Conservation (phyloP, 352 stramenopile genomes). For the Phytopythium cucurbitacearum region DNA sequence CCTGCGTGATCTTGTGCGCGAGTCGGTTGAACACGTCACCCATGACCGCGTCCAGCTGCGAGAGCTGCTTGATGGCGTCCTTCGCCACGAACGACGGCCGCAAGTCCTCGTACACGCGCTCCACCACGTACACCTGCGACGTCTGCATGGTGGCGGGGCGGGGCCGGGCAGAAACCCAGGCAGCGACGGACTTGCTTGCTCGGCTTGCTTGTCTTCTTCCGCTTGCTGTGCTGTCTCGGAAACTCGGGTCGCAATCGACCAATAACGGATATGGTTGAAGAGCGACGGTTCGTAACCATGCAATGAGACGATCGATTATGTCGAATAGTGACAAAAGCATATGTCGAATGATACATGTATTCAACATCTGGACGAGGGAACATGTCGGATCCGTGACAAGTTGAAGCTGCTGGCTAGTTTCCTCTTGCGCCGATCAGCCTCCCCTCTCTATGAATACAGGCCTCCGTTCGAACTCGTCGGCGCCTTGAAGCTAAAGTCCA, state of each 20-base stretch:
- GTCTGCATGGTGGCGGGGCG: slow-evolving; percentile 54
- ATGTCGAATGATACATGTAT: no score
- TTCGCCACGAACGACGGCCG: slow-evolving; percentile 80
- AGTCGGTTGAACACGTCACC: slow-evolving; percentile 83
- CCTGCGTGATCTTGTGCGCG: slow-evolving; percentile 64
- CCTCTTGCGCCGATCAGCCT: not conserved
- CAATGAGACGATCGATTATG: no score
- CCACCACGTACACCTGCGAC: slow-evolving; percentile 82
- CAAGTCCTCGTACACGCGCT: slow-evolving; percentile 86
- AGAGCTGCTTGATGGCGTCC: slow-evolving; percentile 82
- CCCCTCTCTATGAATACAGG: slow-evolving; percentile 13
- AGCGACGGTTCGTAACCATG: no score
- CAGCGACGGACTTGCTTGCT: no score
- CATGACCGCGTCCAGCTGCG: slow-evolving; percentile 79
- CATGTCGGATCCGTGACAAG: no score
- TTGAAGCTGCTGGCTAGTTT: no score
- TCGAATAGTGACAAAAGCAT: no score
- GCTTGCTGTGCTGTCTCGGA: no score
- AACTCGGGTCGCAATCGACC: no score
- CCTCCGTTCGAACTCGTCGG: slow-evolving; percentile 15
- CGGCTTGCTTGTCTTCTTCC: no score
- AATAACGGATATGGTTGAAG: no score
- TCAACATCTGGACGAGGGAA: no score
- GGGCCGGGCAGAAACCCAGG: not conserved
- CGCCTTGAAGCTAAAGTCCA: slow-evolving; percentile 86